These are phyloP conservation scores for Moelleriella libera DNA, from an alignment of 2,329 filamentous ascomycete genomes.

Conservation along the genomic window DNA sequence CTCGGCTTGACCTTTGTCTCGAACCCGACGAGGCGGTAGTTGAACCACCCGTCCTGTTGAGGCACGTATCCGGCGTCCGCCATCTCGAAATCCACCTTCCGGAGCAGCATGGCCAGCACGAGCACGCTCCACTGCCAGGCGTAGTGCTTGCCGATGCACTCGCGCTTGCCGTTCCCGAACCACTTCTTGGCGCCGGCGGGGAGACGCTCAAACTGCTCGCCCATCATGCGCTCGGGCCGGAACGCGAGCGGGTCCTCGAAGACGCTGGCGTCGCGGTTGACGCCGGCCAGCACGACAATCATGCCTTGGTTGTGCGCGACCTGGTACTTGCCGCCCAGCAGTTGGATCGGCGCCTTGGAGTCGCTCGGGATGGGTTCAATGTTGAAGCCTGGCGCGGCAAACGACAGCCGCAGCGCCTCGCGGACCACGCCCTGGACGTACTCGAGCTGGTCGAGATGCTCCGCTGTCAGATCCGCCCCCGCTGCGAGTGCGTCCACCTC, in stretches of 20 bases:
- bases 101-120: slow-evolving; percentile 26
- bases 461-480: slow-evolving; percentile 24
- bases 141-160: slow-evolving; percentile 37
- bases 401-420: slow-evolving; percentile 39
- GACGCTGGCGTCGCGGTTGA: slow-evolving; percentile 32
- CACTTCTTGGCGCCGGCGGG: slow-evolving; percentile 32
- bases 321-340: slow-evolving; percentile 33
- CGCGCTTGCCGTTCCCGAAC: slow-evolving; percentile 36
- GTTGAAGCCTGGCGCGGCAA: slow-evolving; percentile 40
- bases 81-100: slow-evolving; percentile 30
- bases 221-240: slow-evolving; percentile 33
- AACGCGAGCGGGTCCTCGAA: slow-evolving; percentile 33
- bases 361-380: slow-evolving; percentile 28
- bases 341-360: slow-evolving; percentile 28
- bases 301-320: slow-evolving; percentile 32
- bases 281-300: slow-evolving; percentile 33
- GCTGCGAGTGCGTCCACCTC: slow-evolving; percentile 40
- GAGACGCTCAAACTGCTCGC: slow-evolving; percentile 25
- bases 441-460: slow-evolving; percentile 34
- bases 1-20: slow-evolving; percentile 27
- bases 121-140: slow-evolving; percentile 30
- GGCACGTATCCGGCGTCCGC: slow-evolving; percentile 24
- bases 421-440: slow-evolving; percentile 40
- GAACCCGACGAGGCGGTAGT: slow-evolving; percentile 32
- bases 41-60: slow-evolving; percentile 37